phyloP scores from a whole-genome alignment of 805 yeast genomes.

The Cyberlindnera saturnus region DNA sequence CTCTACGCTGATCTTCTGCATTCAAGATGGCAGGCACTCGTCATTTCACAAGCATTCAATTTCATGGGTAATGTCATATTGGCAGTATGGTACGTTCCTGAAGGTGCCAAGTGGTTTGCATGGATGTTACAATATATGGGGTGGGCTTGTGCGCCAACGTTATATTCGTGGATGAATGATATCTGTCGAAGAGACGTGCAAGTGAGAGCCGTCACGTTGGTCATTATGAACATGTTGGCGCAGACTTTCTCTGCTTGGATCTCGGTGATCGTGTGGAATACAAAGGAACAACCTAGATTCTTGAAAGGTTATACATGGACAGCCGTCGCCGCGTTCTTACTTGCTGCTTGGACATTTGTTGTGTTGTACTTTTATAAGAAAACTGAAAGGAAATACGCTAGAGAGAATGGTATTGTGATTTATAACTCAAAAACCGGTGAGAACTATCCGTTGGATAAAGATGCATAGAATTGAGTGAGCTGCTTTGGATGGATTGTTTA shows the following conservation, averaged over 20 bases:
- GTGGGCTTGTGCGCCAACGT: constrained; percentile 55
- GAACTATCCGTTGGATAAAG: neutral
- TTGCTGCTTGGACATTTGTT: constrained; percentile 24
- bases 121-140: constrained; percentile 16
- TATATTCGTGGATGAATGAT: constrained; percentile 56
- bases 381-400: constrained; percentile 32
- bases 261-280: constrained; percentile 26
- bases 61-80: constrained; percentile 41
- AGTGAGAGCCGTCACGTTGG: constrained; percentile 42
- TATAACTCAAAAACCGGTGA: constrained; percentile 23
- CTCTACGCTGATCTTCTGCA: constrained; percentile 29
- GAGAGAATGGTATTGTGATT: constrained; percentile 31
- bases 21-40: constrained; percentile 32
- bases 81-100: constrained; percentile 48
- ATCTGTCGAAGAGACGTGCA: constrained; percentile 49
- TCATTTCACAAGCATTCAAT: constrained; percentile 40
- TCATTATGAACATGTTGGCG: constrained; percentile 45
- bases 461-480: no score
- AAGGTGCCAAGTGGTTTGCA: constrained; percentile 50
- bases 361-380: constrained; percentile 32
- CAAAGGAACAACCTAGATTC: constrained; percentile 51
- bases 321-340: constrained; percentile 27
- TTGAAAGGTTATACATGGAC: constrained; percentile 44
- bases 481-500: no score
- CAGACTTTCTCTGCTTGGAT: constrained; percentile 46